Percentiles rank a stretch among this genome's conserved stretches.
These are phyloP conservation scores for Candida sithepensis DNA, from an alignment of 805 yeast genomes.

Conservation along the genomic window DNA sequence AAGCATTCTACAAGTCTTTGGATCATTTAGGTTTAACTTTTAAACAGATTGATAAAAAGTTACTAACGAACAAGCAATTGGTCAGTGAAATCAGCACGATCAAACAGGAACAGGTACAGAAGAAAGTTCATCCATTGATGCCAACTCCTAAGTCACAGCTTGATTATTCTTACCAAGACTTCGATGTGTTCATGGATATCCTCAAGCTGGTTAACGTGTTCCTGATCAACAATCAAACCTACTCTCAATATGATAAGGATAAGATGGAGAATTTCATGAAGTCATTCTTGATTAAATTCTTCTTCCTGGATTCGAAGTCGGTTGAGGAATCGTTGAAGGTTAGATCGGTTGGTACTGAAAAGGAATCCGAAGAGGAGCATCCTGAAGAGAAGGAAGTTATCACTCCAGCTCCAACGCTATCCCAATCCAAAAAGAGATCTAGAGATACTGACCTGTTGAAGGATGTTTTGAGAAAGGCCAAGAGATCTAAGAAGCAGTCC, in stretches of 20 bases:
- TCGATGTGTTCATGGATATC: constrained; percentile 70
- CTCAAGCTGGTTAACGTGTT: constrained; percentile 62
- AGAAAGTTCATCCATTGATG: constrained; percentile 78
- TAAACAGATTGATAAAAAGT: constrained; percentile 93
- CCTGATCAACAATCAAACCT: constrained; percentile 64
- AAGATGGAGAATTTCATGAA: constrained; percentile 67
- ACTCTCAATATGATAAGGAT: constrained; percentile 78
- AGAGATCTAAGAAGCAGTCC: constrained; percentile 26
- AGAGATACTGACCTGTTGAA: constrained; percentile 56
- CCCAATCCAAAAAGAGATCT: constrained; percentile 41
- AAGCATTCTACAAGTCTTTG: constrained; percentile 85
- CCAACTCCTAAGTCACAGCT: constrained; percentile 77
- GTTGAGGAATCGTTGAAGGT: constrained; percentile 39
- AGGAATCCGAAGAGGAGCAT: constrained; percentile 19
- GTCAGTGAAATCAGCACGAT: constrained; percentile 90
- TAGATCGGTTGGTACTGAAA: constrained; percentile 30
- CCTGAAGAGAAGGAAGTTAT: constrained; percentile 20
- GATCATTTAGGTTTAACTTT: constrained; percentile 95
- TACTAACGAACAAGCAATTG: constrained; percentile 83
- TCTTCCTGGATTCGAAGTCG: constrained; percentile 50
- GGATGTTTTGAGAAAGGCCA: constrained; percentile 52
- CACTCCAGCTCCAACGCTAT: constrained; percentile 20
- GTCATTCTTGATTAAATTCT: constrained; percentile 69
- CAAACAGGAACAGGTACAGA: constrained; percentile 86
- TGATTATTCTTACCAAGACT: constrained; percentile 60